Percentiles rank a stretch among this genome's conserved stretches.
phyloP scores from a whole-genome alignment of 805 yeast genomes.

The Yarrowia sp. region DNA sequence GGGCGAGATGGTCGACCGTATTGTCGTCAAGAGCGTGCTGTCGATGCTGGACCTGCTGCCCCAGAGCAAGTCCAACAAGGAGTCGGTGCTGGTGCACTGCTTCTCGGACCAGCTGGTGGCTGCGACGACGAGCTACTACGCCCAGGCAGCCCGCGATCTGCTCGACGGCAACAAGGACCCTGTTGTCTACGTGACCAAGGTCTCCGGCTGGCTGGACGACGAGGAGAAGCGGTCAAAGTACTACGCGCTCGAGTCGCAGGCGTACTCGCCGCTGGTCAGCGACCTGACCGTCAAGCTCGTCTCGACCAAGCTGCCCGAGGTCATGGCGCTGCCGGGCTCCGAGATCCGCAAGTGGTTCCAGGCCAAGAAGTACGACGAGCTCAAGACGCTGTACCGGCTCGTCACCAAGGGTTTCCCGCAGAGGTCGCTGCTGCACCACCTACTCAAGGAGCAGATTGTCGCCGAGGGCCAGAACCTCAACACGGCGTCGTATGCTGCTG shows the following conservation, averaged over 20 bases:
- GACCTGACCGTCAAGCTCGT: slow-evolving; percentile 48
- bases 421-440: slow-evolving; percentile 48
- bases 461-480: slow-evolving; percentile 47
- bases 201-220: slow-evolving; percentile 53
- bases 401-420: slow-evolving; percentile 54
- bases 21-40: slow-evolving; percentile 58
- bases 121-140: slow-evolving; percentile 57
- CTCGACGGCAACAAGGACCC: slow-evolving; percentile 48
- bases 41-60: slow-evolving; percentile 63
- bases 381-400: slow-evolving; percentile 51
- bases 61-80: slow-evolving; percentile 42
- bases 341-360: slow-evolving; percentile 60
- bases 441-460: slow-evolving; percentile 49
- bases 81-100: slow-evolving; percentile 57
- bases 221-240: slow-evolving; percentile 59
- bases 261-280: slow-evolving; percentile 53
- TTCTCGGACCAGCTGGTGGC: slow-evolving; percentile 66
- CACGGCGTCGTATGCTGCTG: slow-evolving; percentile 31
- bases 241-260: slow-evolving; percentile 54
- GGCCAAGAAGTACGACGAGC: slow-evolving; percentile 46
- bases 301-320: slow-evolving; percentile 53
- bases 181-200: slow-evolving; percentile 52
- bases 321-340: slow-evolving; percentile 51
- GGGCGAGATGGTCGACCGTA: slow-evolving; percentile 55
- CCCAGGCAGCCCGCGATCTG: slow-evolving; percentile 46